A percentile compares a stretch with the other conserved stretches of the same genome.
Conservation (phyloP, 345 rosid species). For the Turritis glabra region DNA sequence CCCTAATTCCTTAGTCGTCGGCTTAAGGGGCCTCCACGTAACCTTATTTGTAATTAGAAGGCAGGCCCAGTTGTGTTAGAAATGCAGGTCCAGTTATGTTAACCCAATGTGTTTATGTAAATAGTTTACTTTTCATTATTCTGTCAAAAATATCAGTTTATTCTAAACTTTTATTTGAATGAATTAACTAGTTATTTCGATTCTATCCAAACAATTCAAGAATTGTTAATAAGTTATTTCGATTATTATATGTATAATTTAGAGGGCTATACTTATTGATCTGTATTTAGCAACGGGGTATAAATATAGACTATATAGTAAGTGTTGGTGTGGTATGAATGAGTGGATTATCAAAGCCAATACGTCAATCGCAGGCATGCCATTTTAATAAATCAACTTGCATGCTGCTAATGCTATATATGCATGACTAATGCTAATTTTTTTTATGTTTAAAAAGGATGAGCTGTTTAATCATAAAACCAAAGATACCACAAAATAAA, state of each 20-base stretch:
- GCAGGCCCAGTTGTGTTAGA: not conserved
- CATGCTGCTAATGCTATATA: constrained; percentile 18
- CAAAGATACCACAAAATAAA: not conserved
- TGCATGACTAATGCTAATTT: constrained; percentile 12
- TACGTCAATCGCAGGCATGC: constrained; percentile 13
- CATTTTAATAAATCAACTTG: not conserved
- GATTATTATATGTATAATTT: no score
- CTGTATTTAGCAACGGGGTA: no score
- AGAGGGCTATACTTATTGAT: no score
- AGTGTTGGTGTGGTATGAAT: no score
- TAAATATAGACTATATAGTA: no score
- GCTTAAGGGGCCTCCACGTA: not conserved
- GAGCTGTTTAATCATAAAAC: not conserved
- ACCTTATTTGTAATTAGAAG: not conserved
- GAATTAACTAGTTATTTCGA: no score
- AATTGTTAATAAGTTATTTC: no score
- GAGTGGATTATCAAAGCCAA: not conserved
- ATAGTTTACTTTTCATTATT: no score
- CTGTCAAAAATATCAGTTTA: no score
- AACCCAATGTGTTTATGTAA: not conserved
- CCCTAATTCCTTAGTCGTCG: not conserved
- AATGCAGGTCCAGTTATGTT: not conserved
- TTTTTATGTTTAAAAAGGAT: not conserved
- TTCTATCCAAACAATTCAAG: no score
- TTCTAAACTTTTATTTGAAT: no score